These are phyloP conservation scores for Gossypium schwendimanii DNA, from an alignment of 441 rosid species.

Conservation along the genomic window DNA sequence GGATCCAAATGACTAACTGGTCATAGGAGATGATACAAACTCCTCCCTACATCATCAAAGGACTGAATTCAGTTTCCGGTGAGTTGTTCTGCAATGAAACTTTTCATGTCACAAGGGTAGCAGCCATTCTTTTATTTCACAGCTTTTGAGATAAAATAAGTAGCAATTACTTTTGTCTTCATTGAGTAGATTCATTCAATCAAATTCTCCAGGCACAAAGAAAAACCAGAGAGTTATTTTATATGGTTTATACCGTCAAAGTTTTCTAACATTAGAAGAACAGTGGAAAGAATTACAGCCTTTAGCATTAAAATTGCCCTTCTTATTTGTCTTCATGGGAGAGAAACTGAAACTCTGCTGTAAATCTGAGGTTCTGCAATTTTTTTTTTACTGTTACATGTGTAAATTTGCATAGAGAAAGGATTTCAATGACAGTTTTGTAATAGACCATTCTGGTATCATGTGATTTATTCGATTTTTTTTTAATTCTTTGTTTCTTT, in stretches of 20 bases:
- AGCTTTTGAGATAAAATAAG: constrained; percentile 32
- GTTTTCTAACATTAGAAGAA: constrained; percentile 1
- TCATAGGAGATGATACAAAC: constrained; percentile 9
- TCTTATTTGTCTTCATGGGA: neutral
- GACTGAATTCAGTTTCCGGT: constrained; percentile 18
- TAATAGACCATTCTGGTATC: neutral
- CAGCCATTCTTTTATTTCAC: constrained; percentile 27
- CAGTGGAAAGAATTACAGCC: constrained; percentile 5
- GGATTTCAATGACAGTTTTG: constrained; percentile 5
- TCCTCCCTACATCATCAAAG: neutral
- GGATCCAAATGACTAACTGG: constrained; percentile 80
- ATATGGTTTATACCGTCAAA: constrained; percentile 24
- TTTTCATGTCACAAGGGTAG: constrained; percentile 23
- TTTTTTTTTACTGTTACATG: neutral
- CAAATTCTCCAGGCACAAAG: constrained; percentile 18
- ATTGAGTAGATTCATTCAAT: constrained; percentile 21
- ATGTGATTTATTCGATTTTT: neutral
- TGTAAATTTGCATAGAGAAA: constrained; percentile 13
- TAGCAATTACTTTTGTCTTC: constrained; percentile 33
- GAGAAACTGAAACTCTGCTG: neutral
- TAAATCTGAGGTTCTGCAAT: constrained; percentile 1
- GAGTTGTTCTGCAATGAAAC: constrained; percentile 28
- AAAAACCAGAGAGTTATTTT: constrained; percentile 15
- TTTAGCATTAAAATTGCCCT: neutral
- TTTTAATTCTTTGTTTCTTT: neutral